Evolutionary conservation across 495 filamentous ascomycete genomes (phyloP), one percentile per base, ranked within the genome.

Genomic region (Hypoxylon intermedium): DNA sequence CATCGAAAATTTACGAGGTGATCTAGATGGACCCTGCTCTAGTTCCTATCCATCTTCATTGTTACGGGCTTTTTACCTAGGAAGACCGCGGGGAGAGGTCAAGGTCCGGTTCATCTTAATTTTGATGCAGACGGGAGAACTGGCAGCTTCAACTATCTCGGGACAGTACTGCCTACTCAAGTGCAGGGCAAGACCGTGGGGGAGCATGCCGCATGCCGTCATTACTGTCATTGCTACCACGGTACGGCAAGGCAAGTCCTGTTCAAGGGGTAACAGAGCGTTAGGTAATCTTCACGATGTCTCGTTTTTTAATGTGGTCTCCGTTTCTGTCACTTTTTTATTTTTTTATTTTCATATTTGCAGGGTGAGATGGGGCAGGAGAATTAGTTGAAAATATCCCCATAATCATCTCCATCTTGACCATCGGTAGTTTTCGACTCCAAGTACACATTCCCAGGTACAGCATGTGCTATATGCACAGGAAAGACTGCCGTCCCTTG

Each of bases 181-280:
- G 55, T 55, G 40, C 43, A 7, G 45, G 51, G 37, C 19, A 56
- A 60, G 45, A 60, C 45, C 50, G 56, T 60, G 55, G 62, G 51
- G 62, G 60, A 53, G 28, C 5, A 41, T 55, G 61, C 33, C 30
- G 33, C 26, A 60, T 65, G 55, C 51, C 61, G 61, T 65, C 61
- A 65, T 65, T 30, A 23, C 49, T 63, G 61, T 65, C 61, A 65
- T 65, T 30, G 31, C 49, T 63, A 18, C 33, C 40, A 52, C 38
- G 30, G n/a, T 15, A 37, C n/a, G 5, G 15, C n/a, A 12, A 11
- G 15, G 12, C 12, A 34, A 6, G 31, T 34, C 12, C 31, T 37
- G 34, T 37, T n/a, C 13, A 37, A 37, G 34, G 34, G 34, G 34
- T 13, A 15, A 37, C 11, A 13, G 31, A 12, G 31, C 9, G 9